phyloP scores from a whole-genome alignment of 1,139 yeast genomes.

The Hansenula sp. region DNA sequence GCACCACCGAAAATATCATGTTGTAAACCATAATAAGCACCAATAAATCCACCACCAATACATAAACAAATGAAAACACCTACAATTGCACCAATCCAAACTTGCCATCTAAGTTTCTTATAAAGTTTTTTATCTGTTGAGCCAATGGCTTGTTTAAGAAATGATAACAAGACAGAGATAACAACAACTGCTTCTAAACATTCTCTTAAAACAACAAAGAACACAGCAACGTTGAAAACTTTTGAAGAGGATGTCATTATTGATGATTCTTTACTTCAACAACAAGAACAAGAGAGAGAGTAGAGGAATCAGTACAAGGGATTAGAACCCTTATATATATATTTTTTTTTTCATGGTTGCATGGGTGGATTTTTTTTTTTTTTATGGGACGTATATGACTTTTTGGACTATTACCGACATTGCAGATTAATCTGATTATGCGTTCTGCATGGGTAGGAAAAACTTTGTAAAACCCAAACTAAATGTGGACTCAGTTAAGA shows the following conservation, averaged over 20 bases:
- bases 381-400: neutral
- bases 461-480: no score
- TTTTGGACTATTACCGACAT: no score
- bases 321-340: neutral
- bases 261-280: neutral
- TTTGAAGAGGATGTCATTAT: slow-evolving; percentile 21
- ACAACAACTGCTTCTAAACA: slow-evolving; percentile 85
- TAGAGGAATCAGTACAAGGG: neutral
- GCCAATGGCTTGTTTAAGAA: slow-evolving; percentile 57
- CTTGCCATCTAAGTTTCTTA: slow-evolving; percentile 53
- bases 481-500: no score
- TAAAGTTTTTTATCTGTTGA: slow-evolving; percentile 23
- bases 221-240: slow-evolving; percentile 48
- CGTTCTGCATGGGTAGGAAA: neutral
- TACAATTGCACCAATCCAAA: slow-evolving; percentile 75
- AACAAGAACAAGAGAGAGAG: neutral
- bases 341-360: no score
- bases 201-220: slow-evolving; percentile 84
- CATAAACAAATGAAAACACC: slow-evolving; percentile 74
- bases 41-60: slow-evolving; percentile 72
- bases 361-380: neutral
- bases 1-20: slow-evolving; percentile 78
- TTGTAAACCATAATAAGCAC: slow-evolving; percentile 72
- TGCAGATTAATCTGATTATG: neutral
- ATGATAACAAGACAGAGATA: slow-evolving; percentile 79